Conservation (phyloP, 768 basidiomycete species). For the Xerocomus brunneocitrinus region DNA sequence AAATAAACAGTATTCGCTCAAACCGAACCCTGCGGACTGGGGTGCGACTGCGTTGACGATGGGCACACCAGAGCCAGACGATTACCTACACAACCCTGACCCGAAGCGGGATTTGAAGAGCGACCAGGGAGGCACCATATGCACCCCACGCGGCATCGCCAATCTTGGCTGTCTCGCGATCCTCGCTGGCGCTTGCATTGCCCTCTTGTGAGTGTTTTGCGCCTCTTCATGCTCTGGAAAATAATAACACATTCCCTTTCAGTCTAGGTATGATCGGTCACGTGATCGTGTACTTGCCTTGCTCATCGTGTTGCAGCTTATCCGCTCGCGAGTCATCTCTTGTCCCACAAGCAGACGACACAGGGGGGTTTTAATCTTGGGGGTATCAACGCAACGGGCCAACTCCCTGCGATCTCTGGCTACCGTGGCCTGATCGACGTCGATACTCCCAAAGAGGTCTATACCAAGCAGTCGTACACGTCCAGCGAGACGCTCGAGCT, state of each 20-base stretch:
- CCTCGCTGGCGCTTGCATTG: constrained; percentile 44
- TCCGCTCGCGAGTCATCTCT: constrained; percentile 47
- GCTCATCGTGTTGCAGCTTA: constrained; percentile 31
- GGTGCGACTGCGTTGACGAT: constrained; percentile 44
- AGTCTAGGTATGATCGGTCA: constrained; percentile 14
- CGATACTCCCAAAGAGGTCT: constrained; percentile 46
- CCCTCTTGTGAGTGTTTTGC: constrained; percentile 49
- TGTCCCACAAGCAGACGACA: constrained; percentile 35
- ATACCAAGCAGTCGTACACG: constrained; percentile 39
- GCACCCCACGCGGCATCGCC: constrained; percentile 55
- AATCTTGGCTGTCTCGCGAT: constrained; percentile 66
- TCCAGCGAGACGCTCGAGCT: constrained; percentile 38
- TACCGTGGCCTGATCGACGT: constrained; percentile 49
- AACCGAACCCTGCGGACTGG: constrained; percentile 43
- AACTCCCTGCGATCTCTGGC: constrained; percentile 44
- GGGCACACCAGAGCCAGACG: constrained; percentile 52
- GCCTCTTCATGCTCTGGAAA: background rate
- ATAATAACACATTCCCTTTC: background rate
- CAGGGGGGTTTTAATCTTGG: constrained; percentile 68
- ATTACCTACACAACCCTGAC: constrained; percentile 62
- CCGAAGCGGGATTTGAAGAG: constrained; percentile 48
- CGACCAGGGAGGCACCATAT: constrained; percentile 56
- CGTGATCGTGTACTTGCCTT: background rate
- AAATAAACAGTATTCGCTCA: constrained; percentile 34
- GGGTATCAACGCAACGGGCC: constrained; percentile 70